Conservation (phyloP, 805 yeast species). For the Cyberlindnera amylophila region DNA sequence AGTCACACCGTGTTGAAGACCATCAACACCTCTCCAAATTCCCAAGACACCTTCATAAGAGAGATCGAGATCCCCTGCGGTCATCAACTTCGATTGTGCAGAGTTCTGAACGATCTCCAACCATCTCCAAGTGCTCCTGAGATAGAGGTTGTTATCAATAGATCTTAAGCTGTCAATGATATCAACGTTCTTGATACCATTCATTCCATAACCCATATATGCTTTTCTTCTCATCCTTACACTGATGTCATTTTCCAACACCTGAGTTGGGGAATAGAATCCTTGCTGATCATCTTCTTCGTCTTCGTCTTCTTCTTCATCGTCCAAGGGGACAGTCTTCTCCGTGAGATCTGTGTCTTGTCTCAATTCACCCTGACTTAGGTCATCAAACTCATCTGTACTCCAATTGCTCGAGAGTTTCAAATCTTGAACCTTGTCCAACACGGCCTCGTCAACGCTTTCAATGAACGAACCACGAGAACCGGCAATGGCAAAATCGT, state of each 20-base stretch:
- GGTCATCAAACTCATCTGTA: slow-evolving; percentile 29
- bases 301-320: slow-evolving; percentile 23
- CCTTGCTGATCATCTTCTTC: slow-evolving; percentile 23
- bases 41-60: slow-evolving; percentile 88
- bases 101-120: slow-evolving; percentile 65
- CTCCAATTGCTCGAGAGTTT: slow-evolving; percentile 14
- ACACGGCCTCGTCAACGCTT: slow-evolving; percentile 29
- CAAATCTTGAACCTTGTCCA: slow-evolving; percentile 21
- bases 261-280: slow-evolving; percentile 34
- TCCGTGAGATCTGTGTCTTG: slow-evolving; percentile 2
- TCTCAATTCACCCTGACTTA: slow-evolving; percentile 21
- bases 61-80: slow-evolving; percentile 66
- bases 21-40: slow-evolving; percentile 77
- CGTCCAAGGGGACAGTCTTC: slow-evolving; percentile 2
- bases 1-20: slow-evolving; percentile 35
- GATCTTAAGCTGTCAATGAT: slow-evolving; percentile 51
- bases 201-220: slow-evolving; percentile 63
- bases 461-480: slow-evolving; percentile 46
- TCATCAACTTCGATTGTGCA: slow-evolving; percentile 62
- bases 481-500: slow-evolving; percentile 60
- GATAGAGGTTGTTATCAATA: slow-evolving; percentile 49
- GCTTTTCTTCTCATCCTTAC: slow-evolving; percentile 71
- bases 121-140: slow-evolving; percentile 91
- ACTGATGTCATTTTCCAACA: slow-evolving; percentile 71
- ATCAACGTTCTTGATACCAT: slow-evolving; percentile 58